These are phyloP conservation scores for Prosopis cineraria DNA, from an alignment of 306 rosid species.

Conservation along the genomic window DNA sequence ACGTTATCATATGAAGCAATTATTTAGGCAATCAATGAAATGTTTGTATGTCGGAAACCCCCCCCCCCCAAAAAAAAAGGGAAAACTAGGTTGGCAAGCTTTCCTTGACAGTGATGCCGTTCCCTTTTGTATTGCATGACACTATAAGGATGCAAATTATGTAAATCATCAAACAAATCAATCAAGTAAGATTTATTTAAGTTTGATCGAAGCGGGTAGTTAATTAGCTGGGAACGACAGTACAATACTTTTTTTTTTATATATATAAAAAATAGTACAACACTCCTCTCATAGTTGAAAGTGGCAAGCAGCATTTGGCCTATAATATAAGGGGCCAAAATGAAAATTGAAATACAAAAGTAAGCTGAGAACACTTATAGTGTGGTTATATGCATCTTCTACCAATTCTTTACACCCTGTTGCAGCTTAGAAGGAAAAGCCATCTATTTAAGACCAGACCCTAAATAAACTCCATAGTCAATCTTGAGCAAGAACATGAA, in stretches of 20 bases:
- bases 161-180: background rate
- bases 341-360: background rate
- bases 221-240: background rate
- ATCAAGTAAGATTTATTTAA: background rate
- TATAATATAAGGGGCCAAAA: background rate
- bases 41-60: background rate
- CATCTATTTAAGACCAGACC: background rate
- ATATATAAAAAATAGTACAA: no score
- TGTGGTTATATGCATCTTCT: background rate
- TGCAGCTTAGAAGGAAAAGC: background rate
- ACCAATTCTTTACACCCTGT: background rate
- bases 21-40: background rate
- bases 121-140: background rate
- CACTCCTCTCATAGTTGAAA: no score
- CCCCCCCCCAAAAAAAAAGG: background rate
- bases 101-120: background rate
- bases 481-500: background rate
- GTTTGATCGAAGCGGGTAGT: no score
- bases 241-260: no score
- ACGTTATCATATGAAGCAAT: constrained; percentile 1
- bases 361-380: background rate
- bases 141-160: background rate
- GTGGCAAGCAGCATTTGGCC: background rate
- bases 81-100: background rate
- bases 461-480: no score